phyloP scores from a whole-genome alignment of 257 asterid genomes.

The Ligustrum vulgare region DNA sequence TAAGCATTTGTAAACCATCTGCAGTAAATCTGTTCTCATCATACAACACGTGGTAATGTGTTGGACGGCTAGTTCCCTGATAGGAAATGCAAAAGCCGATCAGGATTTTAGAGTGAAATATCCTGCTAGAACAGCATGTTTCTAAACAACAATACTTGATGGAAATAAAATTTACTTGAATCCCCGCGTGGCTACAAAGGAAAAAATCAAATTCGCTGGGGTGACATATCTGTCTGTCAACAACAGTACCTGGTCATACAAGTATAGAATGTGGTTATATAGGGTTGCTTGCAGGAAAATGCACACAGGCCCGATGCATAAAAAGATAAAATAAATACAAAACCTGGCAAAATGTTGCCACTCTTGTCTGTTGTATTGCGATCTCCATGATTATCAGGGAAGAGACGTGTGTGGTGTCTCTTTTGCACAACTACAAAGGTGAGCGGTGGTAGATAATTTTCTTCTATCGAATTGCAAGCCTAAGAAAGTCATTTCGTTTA shows the following conservation, averaged over 20 bases:
- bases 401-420: slow-evolving; percentile 90
- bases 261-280: neutral
- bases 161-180: slow-evolving; percentile 47
- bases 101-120: neutral
- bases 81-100: neutral
- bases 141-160: neutral
- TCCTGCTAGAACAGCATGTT: neutral
- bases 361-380: slow-evolving; percentile 58
- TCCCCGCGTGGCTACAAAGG: slow-evolving; percentile 84
- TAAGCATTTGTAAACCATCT: slow-evolving; percentile 64
- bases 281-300: neutral
- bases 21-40: slow-evolving; percentile 78
- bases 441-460: slow-evolving; percentile 47
- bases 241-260: slow-evolving; percentile 66
- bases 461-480: slow-evolving; percentile 71
- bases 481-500: slow-evolving; percentile 22
- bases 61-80: slow-evolving; percentile 84
- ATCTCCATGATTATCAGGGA: slow-evolving; percentile 53
- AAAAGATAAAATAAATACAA: slow-evolving; percentile 22
- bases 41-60: slow-evolving; percentile 76
- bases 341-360: slow-evolving; percentile 78
- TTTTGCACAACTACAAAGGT: slow-evolving; percentile 91
- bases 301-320: neutral
- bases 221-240: slow-evolving; percentile 76
- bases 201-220: slow-evolving; percentile 78